Conservation (phyloP, 2,329 filamentous ascomycete species). For the Amesomyces nigricolor region DNA sequence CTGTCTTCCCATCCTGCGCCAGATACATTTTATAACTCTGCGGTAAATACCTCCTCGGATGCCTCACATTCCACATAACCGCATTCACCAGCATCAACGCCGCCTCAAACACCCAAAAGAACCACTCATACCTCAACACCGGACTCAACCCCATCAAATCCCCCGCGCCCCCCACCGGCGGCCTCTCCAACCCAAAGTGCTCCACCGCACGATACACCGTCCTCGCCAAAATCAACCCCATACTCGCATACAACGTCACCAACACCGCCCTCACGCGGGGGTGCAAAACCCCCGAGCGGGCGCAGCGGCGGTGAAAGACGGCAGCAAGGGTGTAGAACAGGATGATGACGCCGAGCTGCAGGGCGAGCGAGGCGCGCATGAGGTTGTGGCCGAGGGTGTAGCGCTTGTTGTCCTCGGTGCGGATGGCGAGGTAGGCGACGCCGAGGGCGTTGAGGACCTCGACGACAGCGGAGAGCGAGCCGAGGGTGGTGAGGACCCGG, state of each 20-base stretch:
- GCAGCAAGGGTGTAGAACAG: constrained; percentile 45
- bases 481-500: constrained; percentile 36
- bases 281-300: constrained; percentile 32
- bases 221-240: constrained; percentile 44
- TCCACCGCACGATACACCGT: constrained; percentile 55
- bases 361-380: constrained; percentile 44
- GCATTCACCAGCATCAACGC: constrained; percentile 47
- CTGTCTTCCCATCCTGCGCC: constrained; percentile 42
- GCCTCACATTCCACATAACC: constrained; percentile 44
- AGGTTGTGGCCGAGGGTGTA: constrained; percentile 41
- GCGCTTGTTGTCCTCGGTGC: constrained; percentile 32
- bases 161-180: constrained; percentile 34
- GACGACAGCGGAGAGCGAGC: constrained; percentile 24
- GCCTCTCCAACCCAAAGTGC: constrained; percentile 41
- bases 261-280: constrained; percentile 35
- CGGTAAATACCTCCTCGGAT: constrained; percentile 48
- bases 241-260: constrained; percentile 46
- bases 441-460: constrained; percentile 33
- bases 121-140: constrained; percentile 51
- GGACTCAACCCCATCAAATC: constrained; percentile 42
- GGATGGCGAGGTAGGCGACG: constrained; percentile 43
- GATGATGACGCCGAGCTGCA: constrained; percentile 49
- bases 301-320: constrained; percentile 44
- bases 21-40: constrained; percentile 45
- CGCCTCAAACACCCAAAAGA: constrained; percentile 54